Evolutionary conservation across 2,329 filamentous ascomycete genomes (phyloP).

Genomic region (Colletotrichum zoysiae): DNA sequence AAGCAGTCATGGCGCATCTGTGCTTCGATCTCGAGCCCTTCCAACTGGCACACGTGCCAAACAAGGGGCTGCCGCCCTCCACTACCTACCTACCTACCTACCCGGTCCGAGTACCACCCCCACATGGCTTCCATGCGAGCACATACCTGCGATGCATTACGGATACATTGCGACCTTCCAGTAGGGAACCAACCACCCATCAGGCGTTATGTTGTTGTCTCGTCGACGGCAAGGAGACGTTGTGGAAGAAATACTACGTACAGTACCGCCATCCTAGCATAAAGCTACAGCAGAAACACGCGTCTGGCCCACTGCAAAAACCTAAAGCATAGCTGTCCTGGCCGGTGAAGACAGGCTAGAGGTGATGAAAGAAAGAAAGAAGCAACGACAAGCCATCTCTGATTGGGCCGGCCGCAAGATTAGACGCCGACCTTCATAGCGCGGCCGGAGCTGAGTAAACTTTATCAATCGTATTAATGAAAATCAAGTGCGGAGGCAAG

Average conservation of each 20-base stretch:
- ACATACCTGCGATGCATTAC: slow-evolving; percentile 14
- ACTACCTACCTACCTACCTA: not conserved
- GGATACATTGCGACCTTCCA: slow-evolving; percentile 11
- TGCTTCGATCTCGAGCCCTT: slow-evolving; percentile 24
- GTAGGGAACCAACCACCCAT: not conserved
- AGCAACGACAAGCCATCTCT: slow-evolving; percentile 13
- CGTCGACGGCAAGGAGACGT: slow-evolving; percentile 22
- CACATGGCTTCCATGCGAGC: slow-evolving; percentile 37
- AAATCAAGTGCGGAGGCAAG: slow-evolving; percentile 12
- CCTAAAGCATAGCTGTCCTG: not conserved
- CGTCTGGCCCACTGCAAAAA: not conserved
- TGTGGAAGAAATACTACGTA: not conserved
- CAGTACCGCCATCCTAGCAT: slow-evolving; percentile 5
- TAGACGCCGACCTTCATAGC: not conserved
- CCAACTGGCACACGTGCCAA: slow-evolving; percentile 5
- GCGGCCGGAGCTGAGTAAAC: slow-evolving; percentile 20
- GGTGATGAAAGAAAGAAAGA: no score
- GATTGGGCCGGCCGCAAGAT: slow-evolving; percentile 16
- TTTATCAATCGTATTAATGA: slow-evolving; percentile 17
- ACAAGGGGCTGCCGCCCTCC: slow-evolving; percentile 23
- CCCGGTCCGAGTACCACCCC: slow-evolving; percentile 28
- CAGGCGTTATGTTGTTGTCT: slow-evolving; percentile 17
- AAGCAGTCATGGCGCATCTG: not conserved
- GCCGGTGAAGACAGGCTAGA: not conserved
- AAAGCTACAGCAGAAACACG: slow-evolving; percentile 9